These are phyloP conservation scores for Chondrus crispus DNA, from an alignment of 23 red algal species.

Conservation along the genomic window DNA sequence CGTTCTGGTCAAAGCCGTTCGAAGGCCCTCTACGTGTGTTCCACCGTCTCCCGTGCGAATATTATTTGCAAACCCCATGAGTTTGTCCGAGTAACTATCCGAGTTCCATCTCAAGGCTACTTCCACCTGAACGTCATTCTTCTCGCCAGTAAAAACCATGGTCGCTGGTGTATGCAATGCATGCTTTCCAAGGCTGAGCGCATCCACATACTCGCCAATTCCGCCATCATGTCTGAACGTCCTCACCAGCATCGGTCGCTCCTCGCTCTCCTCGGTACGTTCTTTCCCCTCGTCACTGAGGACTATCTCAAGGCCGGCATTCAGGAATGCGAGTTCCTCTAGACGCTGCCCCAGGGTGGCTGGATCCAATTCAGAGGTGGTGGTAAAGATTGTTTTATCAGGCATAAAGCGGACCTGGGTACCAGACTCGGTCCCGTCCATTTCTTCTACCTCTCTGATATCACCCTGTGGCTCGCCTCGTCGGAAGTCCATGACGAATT, in stretches of 20 bases:
- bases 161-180: slow-evolving; percentile 49
- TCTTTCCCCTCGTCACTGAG: no score
- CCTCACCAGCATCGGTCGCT: not conserved
- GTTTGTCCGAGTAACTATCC: slow-evolving; percentile 81
- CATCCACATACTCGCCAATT: slow-evolving; percentile 82
- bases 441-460: not conserved
- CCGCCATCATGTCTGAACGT: slow-evolving; percentile 74
- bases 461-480: slow-evolving; percentile 58
- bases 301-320: slow-evolving; percentile 87
- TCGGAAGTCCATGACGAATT: slow-evolving; percentile 72
- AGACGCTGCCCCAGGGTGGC: slow-evolving; percentile 75
- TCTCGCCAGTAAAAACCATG: slow-evolving; percentile 67
- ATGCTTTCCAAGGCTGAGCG: slow-evolving; percentile 56
- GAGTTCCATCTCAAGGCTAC: slow-evolving; percentile 88
- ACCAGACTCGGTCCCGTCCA: slow-evolving; percentile 23
- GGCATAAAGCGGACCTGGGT: slow-evolving; percentile 84
- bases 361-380: slow-evolving; percentile 56
- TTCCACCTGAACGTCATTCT: slow-evolving; percentile 63
- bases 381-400: slow-evolving; percentile 82
- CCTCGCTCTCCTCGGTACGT: slow-evolving; percentile 46
- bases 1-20: slow-evolving; percentile 73
- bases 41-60: slow-evolving; percentile 96
- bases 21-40: slow-evolving; percentile 90
- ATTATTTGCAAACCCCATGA: slow-evolving; percentile 95
- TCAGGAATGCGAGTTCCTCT: slow-evolving; percentile 91